Percentiles rank a stretch among this genome's conserved stretches.
phyloP scores from a whole-genome alignment of 495 filamentous ascomycete species.

The Acidomyces sp. region DNA sequence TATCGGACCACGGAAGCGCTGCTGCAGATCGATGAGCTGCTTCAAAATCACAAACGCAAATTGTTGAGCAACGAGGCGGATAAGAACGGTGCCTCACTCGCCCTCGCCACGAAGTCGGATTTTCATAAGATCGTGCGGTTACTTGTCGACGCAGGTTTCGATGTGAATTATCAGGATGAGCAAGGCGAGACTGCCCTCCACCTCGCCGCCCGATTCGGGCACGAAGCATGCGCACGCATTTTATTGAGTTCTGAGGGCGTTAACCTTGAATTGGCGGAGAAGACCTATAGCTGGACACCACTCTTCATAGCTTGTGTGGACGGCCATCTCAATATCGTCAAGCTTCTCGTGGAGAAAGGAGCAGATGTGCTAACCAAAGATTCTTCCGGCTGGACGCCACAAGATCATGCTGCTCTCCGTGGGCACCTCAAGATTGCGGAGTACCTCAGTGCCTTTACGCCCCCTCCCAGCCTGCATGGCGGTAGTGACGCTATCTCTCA shows the following conservation, averaged over 20 bases:
- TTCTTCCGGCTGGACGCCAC: slow-evolving; percentile 85
- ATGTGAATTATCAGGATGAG: slow-evolving; percentile 87
- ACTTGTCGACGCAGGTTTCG: slow-evolving; percentile 79
- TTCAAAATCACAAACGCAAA: slow-evolving; percentile 40
- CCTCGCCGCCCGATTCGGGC: slow-evolving; percentile 78
- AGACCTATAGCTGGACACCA: slow-evolving; percentile 84
- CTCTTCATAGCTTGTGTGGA: slow-evolving; percentile 86
- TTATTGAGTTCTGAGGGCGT: slow-evolving; percentile 60
- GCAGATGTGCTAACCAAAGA: slow-evolving; percentile 61
- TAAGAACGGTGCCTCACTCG: slow-evolving; percentile 80
- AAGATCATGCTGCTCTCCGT: slow-evolving; percentile 80
- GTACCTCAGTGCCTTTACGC: slow-evolving; percentile 44
- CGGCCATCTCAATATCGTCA: slow-evolving; percentile 55
- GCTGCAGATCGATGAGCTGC: slow-evolving; percentile 55
- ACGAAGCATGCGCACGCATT: slow-evolving; percentile 62
- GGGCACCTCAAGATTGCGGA: slow-evolving; percentile 72
- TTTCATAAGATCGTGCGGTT: slow-evolving; percentile 70
- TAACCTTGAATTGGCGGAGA: slow-evolving; percentile 65
- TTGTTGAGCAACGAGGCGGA: slow-evolving; percentile 52
- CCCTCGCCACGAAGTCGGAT: slow-evolving; percentile 74
- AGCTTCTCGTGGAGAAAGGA: slow-evolving; percentile 59
- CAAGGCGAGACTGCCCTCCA: slow-evolving; percentile 91
- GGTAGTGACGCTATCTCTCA: slow-evolving; percentile 23
- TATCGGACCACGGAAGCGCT: slow-evolving; percentile 69
- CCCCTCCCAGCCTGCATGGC: slow-evolving; percentile 33